Evolutionary conservation across 2,329 filamentous ascomycete genomes (phyloP).

Genomic region (Penicillium paneum): DNA sequence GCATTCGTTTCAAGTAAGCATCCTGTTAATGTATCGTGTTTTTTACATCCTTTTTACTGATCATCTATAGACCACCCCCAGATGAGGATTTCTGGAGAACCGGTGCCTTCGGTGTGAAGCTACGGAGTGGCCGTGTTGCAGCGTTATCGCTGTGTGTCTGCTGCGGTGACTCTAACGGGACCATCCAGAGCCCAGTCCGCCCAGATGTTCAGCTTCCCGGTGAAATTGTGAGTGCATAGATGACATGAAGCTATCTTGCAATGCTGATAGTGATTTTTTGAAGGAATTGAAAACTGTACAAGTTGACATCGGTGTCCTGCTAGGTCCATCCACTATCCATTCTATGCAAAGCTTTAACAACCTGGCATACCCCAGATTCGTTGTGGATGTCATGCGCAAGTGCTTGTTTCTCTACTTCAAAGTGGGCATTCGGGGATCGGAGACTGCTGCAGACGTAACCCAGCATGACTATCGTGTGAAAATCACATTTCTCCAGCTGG

Average conservation of each 20-base stretch:
- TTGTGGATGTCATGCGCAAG: constrained; percentile 45
- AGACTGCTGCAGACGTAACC: not conserved
- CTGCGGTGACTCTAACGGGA: not conserved
- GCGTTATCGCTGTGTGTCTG: not conserved
- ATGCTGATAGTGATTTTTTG: not conserved
- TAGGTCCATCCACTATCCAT: constrained; percentile 56
- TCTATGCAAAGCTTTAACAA: constrained; percentile 51
- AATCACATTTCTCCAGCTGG: constrained; percentile 47
- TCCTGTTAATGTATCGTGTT: not conserved
- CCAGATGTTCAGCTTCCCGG: constrained; percentile 33
- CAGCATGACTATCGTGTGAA: constrained; percentile 42
- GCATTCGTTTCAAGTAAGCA: constrained; percentile 53
- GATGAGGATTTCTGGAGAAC: constrained; percentile 50
- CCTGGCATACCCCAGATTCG: constrained; percentile 29
- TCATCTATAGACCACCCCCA: constrained; percentile 50
- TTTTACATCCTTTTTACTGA: not conserved
- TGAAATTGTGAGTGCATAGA: constrained; percentile 32
- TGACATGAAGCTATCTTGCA: not conserved
- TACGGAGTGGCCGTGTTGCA: constrained; percentile 22
- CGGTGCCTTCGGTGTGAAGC: constrained; percentile 27
- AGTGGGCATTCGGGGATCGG: constrained; percentile 23
- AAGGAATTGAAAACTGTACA: constrained; percentile 45
- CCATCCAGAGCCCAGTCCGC: constrained; percentile 36
- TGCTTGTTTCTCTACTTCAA: constrained; percentile 48
- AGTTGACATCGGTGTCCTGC: constrained; percentile 62